Evolutionary conservation across 129 eudicot species (phyloP).

Genomic region (Centrapalus pauciflorus): DNA sequence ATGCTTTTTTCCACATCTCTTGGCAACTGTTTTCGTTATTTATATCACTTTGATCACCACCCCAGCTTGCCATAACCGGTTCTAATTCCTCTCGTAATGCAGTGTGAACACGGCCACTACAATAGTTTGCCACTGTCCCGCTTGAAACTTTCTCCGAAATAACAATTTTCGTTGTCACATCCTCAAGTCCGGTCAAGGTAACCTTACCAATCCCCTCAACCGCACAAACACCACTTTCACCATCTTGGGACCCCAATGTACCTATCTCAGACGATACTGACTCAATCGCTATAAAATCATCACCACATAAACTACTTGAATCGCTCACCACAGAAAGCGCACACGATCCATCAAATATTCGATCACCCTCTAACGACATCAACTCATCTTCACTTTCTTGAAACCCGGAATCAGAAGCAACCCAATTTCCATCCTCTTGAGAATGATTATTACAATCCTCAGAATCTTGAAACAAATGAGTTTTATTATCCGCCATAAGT

Average conservation of each 20-base stretch:
- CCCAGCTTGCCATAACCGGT: conserved; percentile 16
- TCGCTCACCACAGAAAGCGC: conserved; percentile 67
- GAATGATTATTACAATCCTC: conserved; percentile 16
- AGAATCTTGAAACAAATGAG: conserved; percentile 29
- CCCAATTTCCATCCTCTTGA: conserved; percentile 32
- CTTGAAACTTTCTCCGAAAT: conserved; percentile 32
- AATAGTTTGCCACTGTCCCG: conserved; percentile 42
- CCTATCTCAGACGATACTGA: conserved; percentile 36
- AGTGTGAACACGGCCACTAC: conserved; percentile 34
- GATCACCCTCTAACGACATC: conserved; percentile 60
- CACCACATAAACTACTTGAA: conserved; percentile 71
- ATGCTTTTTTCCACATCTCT: conserved; percentile 38
- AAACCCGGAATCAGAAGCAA: conserved; percentile 31
- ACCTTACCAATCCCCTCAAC: conserved; percentile 31
- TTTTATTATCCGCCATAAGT: conserved; percentile 42
- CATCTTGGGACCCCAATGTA: conserved; percentile 28
- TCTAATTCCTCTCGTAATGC: conserved; percentile 42
- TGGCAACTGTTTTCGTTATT: conserved; percentile 18
- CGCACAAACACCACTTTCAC: conserved; percentile 22
- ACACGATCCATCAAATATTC: conserved; percentile 47
- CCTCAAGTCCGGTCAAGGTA: no score
- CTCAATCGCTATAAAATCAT: conserved; percentile 52
- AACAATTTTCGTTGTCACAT: conserved; percentile 19
- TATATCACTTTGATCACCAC: conserved; percentile 12
- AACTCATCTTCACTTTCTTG: conserved; percentile 61